Evolutionary conservation across 441 rosid species (phyloP).

Genomic region (Biscutella auriculata): DNA sequence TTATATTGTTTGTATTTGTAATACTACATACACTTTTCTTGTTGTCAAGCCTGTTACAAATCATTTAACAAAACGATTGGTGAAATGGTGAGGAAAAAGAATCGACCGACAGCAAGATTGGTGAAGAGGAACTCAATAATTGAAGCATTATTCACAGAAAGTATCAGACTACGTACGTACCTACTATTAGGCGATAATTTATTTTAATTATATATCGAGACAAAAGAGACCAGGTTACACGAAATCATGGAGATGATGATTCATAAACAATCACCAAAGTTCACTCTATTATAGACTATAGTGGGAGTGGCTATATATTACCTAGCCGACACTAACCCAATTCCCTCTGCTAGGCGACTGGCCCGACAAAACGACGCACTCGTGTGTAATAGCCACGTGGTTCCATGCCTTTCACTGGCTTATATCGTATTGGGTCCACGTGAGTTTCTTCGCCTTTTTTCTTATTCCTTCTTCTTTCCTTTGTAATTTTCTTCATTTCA

Average conservation of each 20-base stretch:
- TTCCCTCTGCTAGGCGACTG: constrained; percentile 48
- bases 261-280: constrained; percentile 1
- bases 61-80: too few relatives aligned
- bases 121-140: constrained; percentile 8
- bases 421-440: constrained; percentile 60
- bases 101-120: constrained; percentile 16
- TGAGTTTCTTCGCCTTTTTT: constrained; percentile 21
- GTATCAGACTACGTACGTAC: neutral
- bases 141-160: constrained; percentile 12
- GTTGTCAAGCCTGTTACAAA: too few relatives aligned
- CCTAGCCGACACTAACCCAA: too few relatives aligned
- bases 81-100: neutral
- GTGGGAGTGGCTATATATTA: constrained; percentile 5
- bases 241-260: constrained; percentile 20
- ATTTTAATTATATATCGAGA: neutral
- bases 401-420: constrained; percentile 26
- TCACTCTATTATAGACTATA: too few relatives aligned
- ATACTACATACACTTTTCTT: too few relatives aligned
- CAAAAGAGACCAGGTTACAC: constrained; percentile 23
- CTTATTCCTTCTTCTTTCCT: constrained; percentile 3
- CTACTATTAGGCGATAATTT: neutral
- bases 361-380: constrained; percentile 47
- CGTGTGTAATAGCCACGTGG: constrained; percentile 42
- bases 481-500: neutral
- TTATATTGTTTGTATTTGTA: too few relatives aligned